Base-by-base conservation (phyloP, 352 stramenopile species). In the Pythium phragmiticola region DNA sequence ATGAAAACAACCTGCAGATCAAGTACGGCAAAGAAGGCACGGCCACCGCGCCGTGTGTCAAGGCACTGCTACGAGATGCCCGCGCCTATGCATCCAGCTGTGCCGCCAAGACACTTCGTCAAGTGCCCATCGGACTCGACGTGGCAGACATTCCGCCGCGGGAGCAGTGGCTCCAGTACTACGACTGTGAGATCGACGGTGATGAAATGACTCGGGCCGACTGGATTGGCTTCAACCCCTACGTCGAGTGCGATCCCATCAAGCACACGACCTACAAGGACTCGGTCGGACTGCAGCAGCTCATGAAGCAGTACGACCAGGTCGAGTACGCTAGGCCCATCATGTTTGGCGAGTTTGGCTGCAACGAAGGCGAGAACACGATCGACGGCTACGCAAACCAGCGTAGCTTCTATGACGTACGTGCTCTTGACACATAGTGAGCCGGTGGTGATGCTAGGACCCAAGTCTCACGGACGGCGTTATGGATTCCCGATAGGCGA, bases 341-440 rank as follows among this genome's bases (percentile, higher is more conserved):
- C 60, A 86, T 90, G 69, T 87, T 90, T 55, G 81, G 81, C 47
- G 78, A 90, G 62, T 90, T 83, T 55, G 78, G 81, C 28, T 88
- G 81, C 72, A 87, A 87, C 39, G 69, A 68, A 33, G 78, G 77
- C 59, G 67, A 74, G 19, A 88, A 90, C 59, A 88, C 81, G 7
- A 79, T 90, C 60, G 74, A 86, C 26, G 78, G 75, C 43, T 88
- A 68, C 45, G 75, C 75, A 52, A 83, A 84, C 39, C 78, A 88
- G 66, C 56, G 56, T 11, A 19, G 58, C 11, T 90, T 90, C 53
- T 80, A 80, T 54, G 81, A 90, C 65, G 79, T 88, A 65, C 36
- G 74, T 62, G 17, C 2, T 12, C 21, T 3, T 48, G 14, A 8
- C 2, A 23, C 1, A 2, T 3, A 23, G 42, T 26, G 42, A 19